A percentile compares a stretch with the other conserved stretches of the same genome.
phyloP scores from a whole-genome alignment of 23 red algal species.

The Gracilaria gracilis region DNA sequence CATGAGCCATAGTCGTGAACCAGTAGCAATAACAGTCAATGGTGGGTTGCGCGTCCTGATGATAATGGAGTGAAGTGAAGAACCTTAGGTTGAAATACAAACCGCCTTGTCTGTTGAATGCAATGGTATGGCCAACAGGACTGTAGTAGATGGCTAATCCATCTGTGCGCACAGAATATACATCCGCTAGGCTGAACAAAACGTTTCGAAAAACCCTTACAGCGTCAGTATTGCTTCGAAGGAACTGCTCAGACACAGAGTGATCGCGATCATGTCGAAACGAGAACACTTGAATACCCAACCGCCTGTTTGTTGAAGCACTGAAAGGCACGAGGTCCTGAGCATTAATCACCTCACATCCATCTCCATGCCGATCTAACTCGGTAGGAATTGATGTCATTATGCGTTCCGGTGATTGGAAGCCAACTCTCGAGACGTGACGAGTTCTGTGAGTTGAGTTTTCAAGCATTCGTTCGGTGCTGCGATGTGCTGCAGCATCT shows the following conservation, averaged over 20 bases:
- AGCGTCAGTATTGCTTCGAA: conserved; percentile 13
- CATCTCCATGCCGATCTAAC: conserved; percentile 35
- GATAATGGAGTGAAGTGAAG: conserved; percentile 65
- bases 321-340: conserved; percentile 36
- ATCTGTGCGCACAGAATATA: conserved; percentile 40
- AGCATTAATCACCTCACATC: conserved; percentile 54
- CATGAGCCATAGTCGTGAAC: conserved; percentile 70
- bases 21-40: conserved; percentile 62
- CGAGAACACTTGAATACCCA: conserved; percentile 47
- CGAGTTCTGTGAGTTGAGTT: conserved; percentile 28
- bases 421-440: conserved; percentile 15
- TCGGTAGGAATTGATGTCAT: conserved; percentile 32
- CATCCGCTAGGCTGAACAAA: conserved; percentile 17
- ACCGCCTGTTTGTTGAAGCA: conserved; percentile 8
- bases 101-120: conserved; percentile 49
- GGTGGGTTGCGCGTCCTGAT: background rate
- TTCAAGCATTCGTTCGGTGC: conserved; percentile 8
- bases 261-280: conserved; percentile 1
- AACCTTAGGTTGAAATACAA: conserved; percentile 73
- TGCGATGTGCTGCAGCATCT: conserved; percentile 37
- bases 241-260: conserved; percentile 4
- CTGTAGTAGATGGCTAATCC: conserved; percentile 55
- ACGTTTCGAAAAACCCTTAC: conserved; percentile 33
- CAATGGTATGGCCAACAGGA: conserved; percentile 44
- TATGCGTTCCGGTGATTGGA: conserved; percentile 12